Evolutionary conservation across 2,329 filamentous ascomycete species (phyloP), one percentile per base, ranked within the genome.

Genomic region (Ophiosphaerella narmari): DNA sequence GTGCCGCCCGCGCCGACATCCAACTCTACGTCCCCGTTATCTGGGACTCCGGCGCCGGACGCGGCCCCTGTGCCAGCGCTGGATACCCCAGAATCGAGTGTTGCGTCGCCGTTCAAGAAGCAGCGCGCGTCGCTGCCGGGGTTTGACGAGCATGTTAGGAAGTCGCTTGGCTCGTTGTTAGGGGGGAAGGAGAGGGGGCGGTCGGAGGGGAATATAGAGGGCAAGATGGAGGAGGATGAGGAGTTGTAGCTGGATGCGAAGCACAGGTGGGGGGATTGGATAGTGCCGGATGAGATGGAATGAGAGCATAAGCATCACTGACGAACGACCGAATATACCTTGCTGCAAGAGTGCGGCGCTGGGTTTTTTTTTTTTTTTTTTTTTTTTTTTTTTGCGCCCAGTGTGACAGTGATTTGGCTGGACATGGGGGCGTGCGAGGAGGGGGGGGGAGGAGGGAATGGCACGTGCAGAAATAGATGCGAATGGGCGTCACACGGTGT

Each of bases 31-130:
- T 67, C 60, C 21, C 67, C 64, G 5, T 56, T 60, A 23, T 68
- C 62, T 9, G 61, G 57, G 24, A 65, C 63, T 5, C 63, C 65
- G n/a, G 54, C 41, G 1, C 52, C 59, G 9, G 52, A 55, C 8
- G 52, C 24, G 37, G 14, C 50, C 4, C 18, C 18, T 5, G 18
- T 21, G 18, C 18, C 18, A 4, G 18, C 18, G 18, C 18, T 21
- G 18, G 18, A 21, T 4, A 21, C 18, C 2, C 77, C 78, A 16
- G 81, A 84, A 31, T 69, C 71, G 7, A 68, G 77, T 4, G 71
- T 90, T 18, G 87, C 86, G 41, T 90, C 87, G 58, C 89, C 89
- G 1, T 80, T 90, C 62, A 91, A 91, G 79, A 90, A 87, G 67
- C 86, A 89, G 50, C 80, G 89, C 32, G 82, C 86, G 1, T 89